These are phyloP conservation scores for Cladophialophora carrionii DNA, from an alignment of 2,329 filamentous ascomycete genomes.

Conservation along the genomic window DNA sequence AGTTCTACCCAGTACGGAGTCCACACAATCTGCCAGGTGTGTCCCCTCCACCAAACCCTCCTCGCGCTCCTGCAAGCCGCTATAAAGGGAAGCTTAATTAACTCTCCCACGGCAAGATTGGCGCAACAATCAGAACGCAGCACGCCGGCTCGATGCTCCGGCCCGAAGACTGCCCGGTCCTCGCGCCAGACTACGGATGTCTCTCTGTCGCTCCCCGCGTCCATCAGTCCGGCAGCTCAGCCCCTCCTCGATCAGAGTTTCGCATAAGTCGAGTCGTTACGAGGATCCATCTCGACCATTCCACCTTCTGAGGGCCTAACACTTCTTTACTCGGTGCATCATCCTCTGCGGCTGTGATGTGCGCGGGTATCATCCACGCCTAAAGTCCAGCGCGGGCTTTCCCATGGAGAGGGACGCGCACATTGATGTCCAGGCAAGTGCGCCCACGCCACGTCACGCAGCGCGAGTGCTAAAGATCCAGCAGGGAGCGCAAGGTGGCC, in stretches of 20 bases:
- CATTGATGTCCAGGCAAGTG: slow-evolving; percentile 16
- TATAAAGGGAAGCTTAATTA: neutral
- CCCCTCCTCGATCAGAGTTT: neutral
- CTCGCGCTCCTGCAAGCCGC: neutral
- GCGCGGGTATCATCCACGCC: neutral
- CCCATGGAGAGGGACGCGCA: slow-evolving; percentile 15
- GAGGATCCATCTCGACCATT: neutral
- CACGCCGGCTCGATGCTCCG: neutral
- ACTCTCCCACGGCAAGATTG: neutral
- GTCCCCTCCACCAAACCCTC: neutral
- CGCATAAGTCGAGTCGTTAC: neutral
- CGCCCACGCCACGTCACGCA: neutral
- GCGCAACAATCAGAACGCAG: neutral
- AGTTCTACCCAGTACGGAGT: too few relatives aligned
- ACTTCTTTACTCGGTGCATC: neutral
- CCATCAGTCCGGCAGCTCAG: neutral
- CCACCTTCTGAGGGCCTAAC: neutral
- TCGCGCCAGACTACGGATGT: neutral
- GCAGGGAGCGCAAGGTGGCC: neutral
- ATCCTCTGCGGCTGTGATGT: neutral
- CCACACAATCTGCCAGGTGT: neutral
- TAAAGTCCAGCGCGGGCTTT: neutral
- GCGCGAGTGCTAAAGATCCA: neutral
- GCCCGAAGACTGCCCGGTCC: neutral
- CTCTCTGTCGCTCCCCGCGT: neutral